phyloP scores from a whole-genome alignment of 108 stramenopile genomes.

The Heterococcus sp. region DNA sequence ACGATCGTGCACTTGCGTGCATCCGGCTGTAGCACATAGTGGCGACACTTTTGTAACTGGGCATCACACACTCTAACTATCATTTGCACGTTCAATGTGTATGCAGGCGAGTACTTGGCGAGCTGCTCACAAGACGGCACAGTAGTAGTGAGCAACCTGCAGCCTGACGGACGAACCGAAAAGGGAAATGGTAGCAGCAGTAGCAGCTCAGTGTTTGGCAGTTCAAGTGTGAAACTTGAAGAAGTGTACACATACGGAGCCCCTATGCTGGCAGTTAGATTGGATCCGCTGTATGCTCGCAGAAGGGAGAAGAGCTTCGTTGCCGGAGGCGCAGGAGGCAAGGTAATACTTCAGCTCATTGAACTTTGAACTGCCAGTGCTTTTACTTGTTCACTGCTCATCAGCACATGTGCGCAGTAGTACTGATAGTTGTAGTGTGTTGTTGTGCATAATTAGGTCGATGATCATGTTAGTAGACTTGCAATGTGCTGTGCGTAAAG shows the following conservation, averaged over 20 bases:
- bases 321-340: constrained; percentile 28
- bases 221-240: not conserved
- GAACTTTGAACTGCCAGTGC: no score
- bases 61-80: not conserved
- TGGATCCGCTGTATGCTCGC: constrained; percentile 40
- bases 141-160: constrained; percentile 36
- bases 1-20: no score
- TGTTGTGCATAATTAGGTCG: no score
- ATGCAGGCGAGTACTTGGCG: constrained; percentile 28
- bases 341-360: not conserved
- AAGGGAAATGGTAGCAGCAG: constrained; percentile 6
- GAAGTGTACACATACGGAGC: constrained; percentile 39
- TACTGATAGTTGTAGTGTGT: no score
- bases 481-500: no score
- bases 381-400: no score
- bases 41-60: no score
- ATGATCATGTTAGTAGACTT: no score
- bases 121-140: constrained; percentile 48
- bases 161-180: no score
- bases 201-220: not conserved
- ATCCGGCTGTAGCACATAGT: no score
- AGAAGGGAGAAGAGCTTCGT: constrained; percentile 39
- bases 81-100: not conserved
- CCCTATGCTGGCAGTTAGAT: constrained; percentile 30
- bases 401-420: no score